Evolutionary conservation across 176 grass and related monocot genomes (phyloP).

Genomic region (Aegilops speltoides): DNA sequence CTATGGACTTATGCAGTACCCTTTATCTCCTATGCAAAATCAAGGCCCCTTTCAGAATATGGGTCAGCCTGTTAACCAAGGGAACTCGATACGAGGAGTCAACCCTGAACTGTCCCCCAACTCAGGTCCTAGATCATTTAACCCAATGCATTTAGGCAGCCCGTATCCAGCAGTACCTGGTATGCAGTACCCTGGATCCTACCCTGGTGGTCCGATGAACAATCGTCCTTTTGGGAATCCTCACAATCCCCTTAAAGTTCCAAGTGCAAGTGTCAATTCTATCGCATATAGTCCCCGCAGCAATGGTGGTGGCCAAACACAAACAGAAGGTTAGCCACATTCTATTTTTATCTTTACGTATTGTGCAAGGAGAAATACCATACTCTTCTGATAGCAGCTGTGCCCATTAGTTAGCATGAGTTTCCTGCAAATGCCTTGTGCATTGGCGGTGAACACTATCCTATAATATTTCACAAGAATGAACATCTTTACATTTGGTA

Average conservation of each 20-base stretch:
- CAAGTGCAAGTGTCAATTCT: conserved; percentile 41
- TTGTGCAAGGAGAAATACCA: background rate
- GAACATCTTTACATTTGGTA: background rate
- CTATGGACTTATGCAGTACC: conserved; percentile 89
- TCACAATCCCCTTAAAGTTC: conserved; percentile 44
- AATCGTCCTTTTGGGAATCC: conserved; percentile 57
- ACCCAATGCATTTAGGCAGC: conserved; percentile 63
- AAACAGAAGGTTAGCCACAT: conserved; percentile 64
- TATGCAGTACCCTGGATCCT: conserved; percentile 68
- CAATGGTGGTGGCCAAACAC: conserved; percentile 48
- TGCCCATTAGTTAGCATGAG: conserved; percentile 2
- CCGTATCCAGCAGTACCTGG: conserved; percentile 60
- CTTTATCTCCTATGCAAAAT: conserved; percentile 91
- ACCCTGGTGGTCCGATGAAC: conserved; percentile 48
- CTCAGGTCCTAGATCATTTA: conserved; percentile 66
- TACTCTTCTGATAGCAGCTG: background rate
- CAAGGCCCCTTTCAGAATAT: conserved; percentile 77
- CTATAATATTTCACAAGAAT: background rate
- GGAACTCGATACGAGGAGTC: conserved; percentile 52
- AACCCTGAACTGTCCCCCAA: conserved; percentile 71
- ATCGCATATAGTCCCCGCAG: conserved; percentile 44
- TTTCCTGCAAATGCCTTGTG: background rate
- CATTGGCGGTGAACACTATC: background rate
- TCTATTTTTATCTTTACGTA: background rate
- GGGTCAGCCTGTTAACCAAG: conserved; percentile 69